phyloP scores from a whole-genome alignment of 2,329 filamentous ascomycete species.

The Tolypocladium amazonense region DNA sequence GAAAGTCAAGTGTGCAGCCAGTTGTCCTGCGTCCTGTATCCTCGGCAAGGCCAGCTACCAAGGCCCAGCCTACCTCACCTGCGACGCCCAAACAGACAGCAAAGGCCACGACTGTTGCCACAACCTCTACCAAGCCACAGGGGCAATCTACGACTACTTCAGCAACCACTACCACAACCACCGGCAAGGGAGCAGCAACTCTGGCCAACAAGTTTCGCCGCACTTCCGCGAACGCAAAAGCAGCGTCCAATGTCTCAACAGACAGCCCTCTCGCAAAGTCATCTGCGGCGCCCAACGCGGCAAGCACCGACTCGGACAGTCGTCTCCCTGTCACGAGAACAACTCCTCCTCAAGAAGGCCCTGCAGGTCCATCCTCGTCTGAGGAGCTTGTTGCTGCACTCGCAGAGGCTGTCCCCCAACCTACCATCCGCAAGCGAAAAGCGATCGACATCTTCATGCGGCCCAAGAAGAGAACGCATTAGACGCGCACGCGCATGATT shows the following conservation, averaged over 20 bases:
- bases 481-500: background rate
- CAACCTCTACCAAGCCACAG: slow-evolving; percentile 5
- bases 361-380: background rate
- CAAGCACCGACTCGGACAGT: background rate
- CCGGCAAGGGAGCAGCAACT: background rate
- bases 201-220: slow-evolving; percentile 6
- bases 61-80: background rate
- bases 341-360: background rate
- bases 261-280: background rate
- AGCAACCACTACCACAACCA: background rate
- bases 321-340: background rate
- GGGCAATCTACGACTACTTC: slow-evolving; percentile 4
- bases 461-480: slow-evolving; percentile 26
- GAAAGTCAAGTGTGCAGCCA: slow-evolving; percentile 1
- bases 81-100: background rate
- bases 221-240: background rate
- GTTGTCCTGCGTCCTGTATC: background rate
- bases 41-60: slow-evolving; percentile 2
- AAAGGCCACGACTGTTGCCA: background rate
- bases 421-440: slow-evolving; percentile 29
- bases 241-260: slow-evolving; percentile 1
- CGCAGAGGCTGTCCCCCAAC: background rate
- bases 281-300: background rate
- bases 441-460: slow-evolving; percentile 40
- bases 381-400: background rate